Evolutionary conservation across 2,329 filamentous ascomycete species (phyloP).

Genomic region (Monosporascus sp.): DNA sequence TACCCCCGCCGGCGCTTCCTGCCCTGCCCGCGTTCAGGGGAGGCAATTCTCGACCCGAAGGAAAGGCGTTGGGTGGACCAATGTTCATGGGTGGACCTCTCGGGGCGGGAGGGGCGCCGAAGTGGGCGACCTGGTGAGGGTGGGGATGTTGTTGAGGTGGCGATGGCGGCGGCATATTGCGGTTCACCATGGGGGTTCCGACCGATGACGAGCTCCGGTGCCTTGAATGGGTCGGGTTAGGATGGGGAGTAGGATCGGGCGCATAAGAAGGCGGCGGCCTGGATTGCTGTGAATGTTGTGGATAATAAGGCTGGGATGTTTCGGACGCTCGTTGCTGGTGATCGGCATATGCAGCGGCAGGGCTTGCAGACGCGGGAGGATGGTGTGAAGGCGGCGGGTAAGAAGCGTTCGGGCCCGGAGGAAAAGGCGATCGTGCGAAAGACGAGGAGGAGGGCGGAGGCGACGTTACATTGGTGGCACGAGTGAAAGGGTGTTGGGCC

Average conservation of each 20-base stretch:
- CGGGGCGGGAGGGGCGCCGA: slow-evolving; percentile 21
- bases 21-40: slow-evolving; percentile 38
- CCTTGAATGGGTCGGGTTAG: slow-evolving; percentile 22
- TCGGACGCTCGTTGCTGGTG: slow-evolving; percentile 27
- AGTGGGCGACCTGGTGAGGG: slow-evolving; percentile 25
- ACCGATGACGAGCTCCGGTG: slow-evolving; percentile 29
- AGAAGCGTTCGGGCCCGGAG: slow-evolving; percentile 4
- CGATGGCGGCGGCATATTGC: slow-evolving; percentile 27
- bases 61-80: slow-evolving; percentile 24
- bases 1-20: slow-evolving; percentile 45
- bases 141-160: slow-evolving; percentile 20
- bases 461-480: slow-evolving; percentile 6
- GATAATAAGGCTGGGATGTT: slow-evolving; percentile 20
- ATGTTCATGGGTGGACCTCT: slow-evolving; percentile 24
- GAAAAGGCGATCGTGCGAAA: slow-evolving; percentile 12
- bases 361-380: slow-evolving; percentile 19
- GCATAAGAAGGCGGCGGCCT: slow-evolving; percentile 19
- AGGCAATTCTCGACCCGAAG: slow-evolving; percentile 26
- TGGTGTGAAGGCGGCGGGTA: slow-evolving; percentile 25
- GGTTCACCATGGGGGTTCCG: slow-evolving; percentile 18
- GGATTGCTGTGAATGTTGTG: slow-evolving; percentile 22
- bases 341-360: slow-evolving; percentile 17
- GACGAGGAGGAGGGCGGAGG: neutral
- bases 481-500: slow-evolving; percentile 3
- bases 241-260: slow-evolving; percentile 24